Conservation (phyloP, 225 moss, liverwort and hornwort genomes). For the Takakia lepidozioides region DNA sequence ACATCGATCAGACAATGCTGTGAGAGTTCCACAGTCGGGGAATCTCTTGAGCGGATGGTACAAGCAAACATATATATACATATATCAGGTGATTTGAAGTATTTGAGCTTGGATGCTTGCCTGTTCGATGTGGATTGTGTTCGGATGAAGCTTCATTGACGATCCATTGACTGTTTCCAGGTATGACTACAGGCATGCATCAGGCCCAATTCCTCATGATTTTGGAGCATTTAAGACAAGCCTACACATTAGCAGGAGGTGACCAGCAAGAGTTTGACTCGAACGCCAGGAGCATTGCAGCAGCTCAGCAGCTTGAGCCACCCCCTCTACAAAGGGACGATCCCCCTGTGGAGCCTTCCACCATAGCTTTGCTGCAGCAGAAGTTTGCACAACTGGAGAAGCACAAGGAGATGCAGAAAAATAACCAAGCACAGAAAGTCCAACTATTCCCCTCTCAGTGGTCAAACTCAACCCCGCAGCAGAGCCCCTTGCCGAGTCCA, state of each 20-base stretch:
- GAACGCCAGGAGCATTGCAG: slow-evolving; percentile 11
- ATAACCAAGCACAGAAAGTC: slow-evolving; percentile 32
- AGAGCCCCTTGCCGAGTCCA: slow-evolving; percentile 19
- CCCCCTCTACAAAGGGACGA: slow-evolving; percentile 9
- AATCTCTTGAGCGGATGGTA: no score
- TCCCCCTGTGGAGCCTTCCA: slow-evolving; percentile 30
- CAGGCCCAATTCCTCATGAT: slow-evolving; percentile 33
- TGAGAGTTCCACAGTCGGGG: no score
- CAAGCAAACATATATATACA: no score
- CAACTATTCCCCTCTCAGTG: slow-evolving; percentile 49
- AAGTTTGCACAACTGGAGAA: slow-evolving; percentile 61
- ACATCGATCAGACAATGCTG: no score
- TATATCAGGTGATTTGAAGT: no score
- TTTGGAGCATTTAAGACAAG: slow-evolving; percentile 47
- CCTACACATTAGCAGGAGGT: slow-evolving; percentile 17
- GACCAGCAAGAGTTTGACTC: slow-evolving; percentile 21
- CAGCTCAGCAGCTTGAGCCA: slow-evolving; percentile 6
- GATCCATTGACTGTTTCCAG: no score
- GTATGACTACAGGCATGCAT: slow-evolving; percentile 37
- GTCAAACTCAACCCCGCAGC: slow-evolving; percentile 44
- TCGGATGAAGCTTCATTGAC: not conserved
- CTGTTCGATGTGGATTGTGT: not conserved
- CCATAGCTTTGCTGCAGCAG: slow-evolving; percentile 49
- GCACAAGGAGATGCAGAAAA: slow-evolving; percentile 54
- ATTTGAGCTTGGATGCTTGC: no score